These are phyloP conservation scores for Tuber melanosporum DNA, from an alignment of 495 filamentous ascomycete species.

Conservation along the genomic window DNA sequence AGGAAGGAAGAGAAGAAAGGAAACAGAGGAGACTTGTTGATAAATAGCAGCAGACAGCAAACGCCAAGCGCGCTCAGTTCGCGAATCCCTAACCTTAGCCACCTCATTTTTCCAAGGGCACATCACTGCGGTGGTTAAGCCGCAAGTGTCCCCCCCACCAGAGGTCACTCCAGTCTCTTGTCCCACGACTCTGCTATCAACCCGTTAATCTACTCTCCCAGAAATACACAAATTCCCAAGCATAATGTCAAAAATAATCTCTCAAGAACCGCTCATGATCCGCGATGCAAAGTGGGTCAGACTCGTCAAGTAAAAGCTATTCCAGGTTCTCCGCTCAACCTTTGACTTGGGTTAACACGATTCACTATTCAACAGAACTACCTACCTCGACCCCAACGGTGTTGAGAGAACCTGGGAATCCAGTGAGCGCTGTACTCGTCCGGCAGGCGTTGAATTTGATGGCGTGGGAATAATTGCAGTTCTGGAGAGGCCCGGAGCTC, in stretches of 20 bases:
- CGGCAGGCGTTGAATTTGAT: constrained; percentile 64
- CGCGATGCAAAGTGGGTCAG: constrained; percentile 69
- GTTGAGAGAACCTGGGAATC: constrained; percentile 72
- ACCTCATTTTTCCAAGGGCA: background rate
- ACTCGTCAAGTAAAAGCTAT: constrained; percentile 47
- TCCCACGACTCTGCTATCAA: background rate
- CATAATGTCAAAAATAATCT: constrained; percentile 35
- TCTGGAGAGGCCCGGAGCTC: constrained; percentile 55
- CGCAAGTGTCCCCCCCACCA: background rate
- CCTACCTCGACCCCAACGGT: constrained; percentile 65
- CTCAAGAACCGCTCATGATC: constrained; percentile 26
- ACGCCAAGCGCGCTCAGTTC: background rate
- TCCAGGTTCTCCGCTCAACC: background rate
- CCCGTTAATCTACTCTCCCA: background rate
- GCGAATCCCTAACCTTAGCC: background rate
- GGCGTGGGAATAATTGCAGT: constrained; percentile 89
- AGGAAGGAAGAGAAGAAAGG: background rate
- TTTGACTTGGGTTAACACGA: constrained; percentile 15
- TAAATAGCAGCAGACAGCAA: background rate
- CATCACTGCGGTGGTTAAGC: background rate
- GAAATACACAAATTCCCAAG: constrained; percentile 19
- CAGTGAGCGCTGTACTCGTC: constrained; percentile 68
- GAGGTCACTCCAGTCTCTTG: background rate
- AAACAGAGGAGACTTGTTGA: background rate
- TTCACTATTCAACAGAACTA: constrained; percentile 49